phyloP scores from a whole-genome alignment of 2,329 filamentous ascomycete genomes.

The Paecilomyces dactylethromorphus region DNA sequence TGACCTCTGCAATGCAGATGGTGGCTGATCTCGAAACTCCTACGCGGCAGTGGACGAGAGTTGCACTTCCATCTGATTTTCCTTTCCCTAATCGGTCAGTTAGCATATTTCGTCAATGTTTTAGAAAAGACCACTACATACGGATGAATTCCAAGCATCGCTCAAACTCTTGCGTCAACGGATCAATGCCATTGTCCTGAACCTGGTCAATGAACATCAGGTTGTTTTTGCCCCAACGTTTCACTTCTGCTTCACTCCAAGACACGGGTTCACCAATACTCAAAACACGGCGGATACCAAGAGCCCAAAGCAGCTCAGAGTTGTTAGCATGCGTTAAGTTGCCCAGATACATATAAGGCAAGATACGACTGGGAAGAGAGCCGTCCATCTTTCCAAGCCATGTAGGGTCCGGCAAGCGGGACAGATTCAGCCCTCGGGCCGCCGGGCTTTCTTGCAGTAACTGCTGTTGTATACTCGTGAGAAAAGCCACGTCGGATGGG shows the following conservation, averaged over 20 bases:
- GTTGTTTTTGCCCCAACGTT: constrained; percentile 70
- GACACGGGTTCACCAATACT: constrained; percentile 85
- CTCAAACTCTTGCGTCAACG: constrained; percentile 77
- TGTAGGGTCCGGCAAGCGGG: constrained; percentile 49
- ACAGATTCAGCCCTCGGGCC: constrained; percentile 15
- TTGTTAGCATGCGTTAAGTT: constrained; percentile 94
- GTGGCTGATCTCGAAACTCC: constrained; percentile 93
- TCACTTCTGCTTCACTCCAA: constrained; percentile 67
- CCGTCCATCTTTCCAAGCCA: constrained; percentile 86
- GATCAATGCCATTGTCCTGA: constrained; percentile 95
- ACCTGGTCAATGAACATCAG: constrained; percentile 76
- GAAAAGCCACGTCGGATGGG: constrained; percentile 75
- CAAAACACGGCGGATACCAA: constrained; percentile 82
- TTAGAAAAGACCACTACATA: constrained; percentile 42
- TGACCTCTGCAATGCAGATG: constrained; percentile 98
- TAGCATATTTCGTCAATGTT: neutral
- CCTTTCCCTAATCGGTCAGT: constrained; percentile 59
- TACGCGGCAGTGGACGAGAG: constrained; percentile 91
- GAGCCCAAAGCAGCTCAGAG: constrained; percentile 66
- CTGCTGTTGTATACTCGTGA: constrained; percentile 69
- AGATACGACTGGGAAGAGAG: constrained; percentile 78
- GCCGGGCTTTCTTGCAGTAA: constrained; percentile 53
- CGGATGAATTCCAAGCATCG: constrained; percentile 87
- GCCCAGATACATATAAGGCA: constrained; percentile 93
- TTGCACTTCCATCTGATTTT: constrained; percentile 69